Base-by-base conservation (phyloP, 179 eudicot species). In the Nepenthes alata region DNA sequence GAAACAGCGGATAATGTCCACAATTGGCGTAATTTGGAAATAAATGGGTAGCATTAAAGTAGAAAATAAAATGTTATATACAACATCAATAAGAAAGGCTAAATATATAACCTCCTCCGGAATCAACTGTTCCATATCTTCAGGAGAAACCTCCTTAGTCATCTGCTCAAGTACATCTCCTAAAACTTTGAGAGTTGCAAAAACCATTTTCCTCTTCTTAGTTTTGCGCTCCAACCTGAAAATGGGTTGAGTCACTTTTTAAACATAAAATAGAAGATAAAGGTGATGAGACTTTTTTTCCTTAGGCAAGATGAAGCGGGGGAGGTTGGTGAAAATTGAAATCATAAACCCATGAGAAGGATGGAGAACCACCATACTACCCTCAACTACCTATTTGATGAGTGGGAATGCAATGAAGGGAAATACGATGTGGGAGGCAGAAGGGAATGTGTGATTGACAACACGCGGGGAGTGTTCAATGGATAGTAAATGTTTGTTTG, bases 81-180 rank as follows among this genome's bases (percentile, higher is more conserved):
- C 35, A 37, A 55, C 25, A 49, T 16, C 39, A 11, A 63, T 57
- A 56, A 48, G 58, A 7, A 55, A 54, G 67, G 37, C 58, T 47
- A 9, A 57, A 60, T 35, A 67, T 6, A 60, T 45, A 72, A 94
- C 99, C 96, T 94, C 97, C 48, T 84, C 95, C 6, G 99, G 91
- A 65, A 94, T 83, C 73, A 91, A 75, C 66, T 85, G 65, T 52
- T 85, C 91, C 62, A 96, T 96, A 65, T 87, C 96, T 75, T 85
- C 96, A 37, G 99, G 88, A 60, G 97, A 91, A 52, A 87, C 81
- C 62, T 94, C 99, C 73, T 77, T 78, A 25, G 83, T 80, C 82
- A 94, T 83, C 76, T 91, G 95, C 75, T 82, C 96, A 61, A 94
- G 72, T 52, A 94, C 97, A 53, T 72, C 84, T 67, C 97, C 99